Percentiles rank a stretch among this genome's conserved stretches.
Evolutionary conservation across 495 filamentous ascomycete species (phyloP).

Genomic region (Opeltia flavorubescens): DNA sequence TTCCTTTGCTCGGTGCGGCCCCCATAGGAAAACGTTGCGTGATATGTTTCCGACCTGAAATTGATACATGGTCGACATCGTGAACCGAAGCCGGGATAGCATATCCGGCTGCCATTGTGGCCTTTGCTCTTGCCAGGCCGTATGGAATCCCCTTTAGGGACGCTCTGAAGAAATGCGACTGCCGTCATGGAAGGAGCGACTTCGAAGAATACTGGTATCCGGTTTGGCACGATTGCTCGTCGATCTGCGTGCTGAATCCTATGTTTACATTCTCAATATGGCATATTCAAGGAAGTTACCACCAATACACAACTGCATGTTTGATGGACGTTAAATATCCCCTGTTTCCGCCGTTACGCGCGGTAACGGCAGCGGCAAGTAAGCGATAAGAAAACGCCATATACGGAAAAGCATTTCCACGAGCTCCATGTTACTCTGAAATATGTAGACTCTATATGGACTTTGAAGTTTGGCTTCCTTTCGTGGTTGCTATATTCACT

Average conservation of each 20-base stretch:
- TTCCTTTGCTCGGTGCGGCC: background rate
- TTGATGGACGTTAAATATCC: no score
- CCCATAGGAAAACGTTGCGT: background rate
- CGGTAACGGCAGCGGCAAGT: no score
- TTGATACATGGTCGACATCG: background rate
- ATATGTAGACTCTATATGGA: background rate
- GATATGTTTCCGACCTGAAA: background rate
- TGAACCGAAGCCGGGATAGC: conserved; percentile 1
- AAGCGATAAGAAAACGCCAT: no score
- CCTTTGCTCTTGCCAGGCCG: background rate
- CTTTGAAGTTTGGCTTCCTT: conserved; percentile 11
- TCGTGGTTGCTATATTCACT: conserved; percentile 32
- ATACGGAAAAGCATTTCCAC: no score
- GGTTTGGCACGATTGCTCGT: no score
- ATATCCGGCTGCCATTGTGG: background rate
- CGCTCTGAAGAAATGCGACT: background rate
- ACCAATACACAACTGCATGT: no score
- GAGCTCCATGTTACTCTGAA: no score
- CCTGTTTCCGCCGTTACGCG: no score
- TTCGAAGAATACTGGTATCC: background rate
- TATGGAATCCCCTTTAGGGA: background rate
- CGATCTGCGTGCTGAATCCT: no score
- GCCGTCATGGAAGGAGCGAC: background rate
- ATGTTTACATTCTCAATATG: no score
- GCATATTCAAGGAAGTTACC: no score